Conservation (phyloP, 2,329 filamentous ascomycete species). For the Fusarium haematococcum region DNA sequence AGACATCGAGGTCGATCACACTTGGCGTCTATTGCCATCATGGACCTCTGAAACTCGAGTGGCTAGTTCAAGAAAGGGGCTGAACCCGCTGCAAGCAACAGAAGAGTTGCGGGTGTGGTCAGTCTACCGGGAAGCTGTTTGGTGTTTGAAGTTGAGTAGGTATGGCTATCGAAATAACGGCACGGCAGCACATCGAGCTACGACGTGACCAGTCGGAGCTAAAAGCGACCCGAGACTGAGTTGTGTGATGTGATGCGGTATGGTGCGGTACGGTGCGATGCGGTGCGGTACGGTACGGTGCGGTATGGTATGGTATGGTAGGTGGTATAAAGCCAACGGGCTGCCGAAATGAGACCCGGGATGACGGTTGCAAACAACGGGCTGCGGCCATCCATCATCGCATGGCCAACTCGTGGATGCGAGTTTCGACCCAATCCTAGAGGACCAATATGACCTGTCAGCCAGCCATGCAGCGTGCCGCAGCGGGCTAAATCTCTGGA, state of each 20-base stretch:
- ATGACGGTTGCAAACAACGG: neutral
- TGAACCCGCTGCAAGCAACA: neutral
- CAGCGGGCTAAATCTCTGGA: neutral
- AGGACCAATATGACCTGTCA: slow-evolving; percentile 8
- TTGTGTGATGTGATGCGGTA: neutral
- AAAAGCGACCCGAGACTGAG: neutral
- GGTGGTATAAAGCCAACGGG: neutral
- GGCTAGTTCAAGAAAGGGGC: neutral
- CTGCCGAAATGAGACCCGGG: neutral
- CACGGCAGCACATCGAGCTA: neutral
- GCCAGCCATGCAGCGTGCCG: neutral
- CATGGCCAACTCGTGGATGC: neutral
- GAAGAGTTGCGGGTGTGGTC: neutral
- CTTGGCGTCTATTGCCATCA: neutral
- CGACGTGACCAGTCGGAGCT: neutral
- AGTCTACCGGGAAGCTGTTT: neutral
- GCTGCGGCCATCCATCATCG: neutral
- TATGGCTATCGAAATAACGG: neutral
- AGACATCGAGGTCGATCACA: slow-evolving; percentile 6
- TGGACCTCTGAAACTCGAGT: neutral
- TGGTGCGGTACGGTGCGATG: too few species aligned
- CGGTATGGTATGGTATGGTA: neutral
- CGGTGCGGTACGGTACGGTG: neutral
- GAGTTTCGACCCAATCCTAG: neutral
- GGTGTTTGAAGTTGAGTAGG: neutral